These are phyloP conservation scores for Maudiozyma bulderi DNA, from an alignment of 805 yeast genomes.

Conservation along the genomic window DNA sequence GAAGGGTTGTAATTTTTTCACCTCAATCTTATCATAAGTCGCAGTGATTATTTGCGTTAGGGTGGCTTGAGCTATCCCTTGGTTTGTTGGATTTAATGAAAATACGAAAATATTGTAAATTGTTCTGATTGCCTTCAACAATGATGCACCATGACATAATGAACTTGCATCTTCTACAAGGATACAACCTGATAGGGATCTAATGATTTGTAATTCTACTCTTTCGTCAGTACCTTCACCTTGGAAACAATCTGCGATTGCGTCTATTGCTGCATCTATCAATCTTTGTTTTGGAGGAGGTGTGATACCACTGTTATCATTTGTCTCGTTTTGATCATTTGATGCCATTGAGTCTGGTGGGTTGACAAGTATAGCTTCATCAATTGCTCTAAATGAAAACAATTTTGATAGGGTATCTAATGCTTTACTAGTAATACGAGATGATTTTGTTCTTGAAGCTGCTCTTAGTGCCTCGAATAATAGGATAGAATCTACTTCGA, in stretches of 20 bases:
- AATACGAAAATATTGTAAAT: constrained; percentile 86
- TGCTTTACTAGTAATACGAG: constrained; percentile 60
- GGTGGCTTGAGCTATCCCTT: constrained; percentile 91
- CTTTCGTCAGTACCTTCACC: constrained; percentile 88
- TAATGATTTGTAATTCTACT: constrained; percentile 84
- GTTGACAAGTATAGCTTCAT: constrained; percentile 48
- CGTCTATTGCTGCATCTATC: constrained; percentile 75
- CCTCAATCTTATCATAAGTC: constrained; percentile 58
- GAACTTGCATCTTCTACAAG: constrained; percentile 71
- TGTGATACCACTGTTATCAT: constrained; percentile 33
- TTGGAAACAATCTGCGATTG: constrained; percentile 75
- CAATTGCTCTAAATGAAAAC: constrained; percentile 68
- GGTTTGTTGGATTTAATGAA: constrained; percentile 73
- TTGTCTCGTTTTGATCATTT: constrained; percentile 20
- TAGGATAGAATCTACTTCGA: constrained; percentile 37
- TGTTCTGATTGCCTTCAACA: constrained; percentile 84
- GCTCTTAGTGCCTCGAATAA: constrained; percentile 72
- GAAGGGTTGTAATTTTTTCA: constrained; percentile 10
- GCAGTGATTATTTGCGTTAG: constrained; percentile 82
- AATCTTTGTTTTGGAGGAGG: constrained; percentile 48
- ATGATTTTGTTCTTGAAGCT: constrained; percentile 59
- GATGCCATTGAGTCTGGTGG: constrained; percentile 33
- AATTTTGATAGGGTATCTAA: constrained; percentile 81
- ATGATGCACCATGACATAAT: constrained; percentile 68
- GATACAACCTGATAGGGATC: constrained; percentile 84